Conservation (phyloP, 495 filamentous ascomycete genomes). For the Gamarada debralockiae region DNA sequence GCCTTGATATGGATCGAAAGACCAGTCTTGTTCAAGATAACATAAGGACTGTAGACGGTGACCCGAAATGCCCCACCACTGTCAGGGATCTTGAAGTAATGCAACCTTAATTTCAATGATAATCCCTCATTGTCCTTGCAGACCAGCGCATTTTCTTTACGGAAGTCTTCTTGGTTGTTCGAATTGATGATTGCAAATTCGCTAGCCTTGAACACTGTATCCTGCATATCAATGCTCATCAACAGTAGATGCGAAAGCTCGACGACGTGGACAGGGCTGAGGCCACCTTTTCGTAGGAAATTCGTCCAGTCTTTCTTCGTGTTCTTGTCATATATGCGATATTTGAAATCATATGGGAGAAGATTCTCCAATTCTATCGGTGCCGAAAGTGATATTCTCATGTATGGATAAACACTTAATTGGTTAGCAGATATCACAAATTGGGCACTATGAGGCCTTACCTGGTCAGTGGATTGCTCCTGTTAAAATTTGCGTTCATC, state of each 20-base stretch:
- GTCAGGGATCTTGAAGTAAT: slow-evolving; percentile 89
- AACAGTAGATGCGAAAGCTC: slow-evolving; percentile 90
- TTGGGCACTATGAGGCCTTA: not conserved
- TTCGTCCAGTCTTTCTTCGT: slow-evolving; percentile 99
- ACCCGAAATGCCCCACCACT: slow-evolving; percentile 96
- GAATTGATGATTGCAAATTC: slow-evolving; percentile 97
- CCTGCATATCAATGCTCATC: slow-evolving; percentile 92
- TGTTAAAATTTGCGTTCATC: slow-evolving; percentile 78
- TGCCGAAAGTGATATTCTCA: slow-evolving; percentile 85
- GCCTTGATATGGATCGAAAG: slow-evolving; percentile 83
- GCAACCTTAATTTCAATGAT: slow-evolving; percentile 74
- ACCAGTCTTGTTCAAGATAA: slow-evolving; percentile 93
- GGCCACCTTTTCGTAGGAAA: slow-evolving; percentile 90
- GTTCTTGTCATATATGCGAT: slow-evolving; percentile 96
- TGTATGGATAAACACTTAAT: slow-evolving; percentile 84
- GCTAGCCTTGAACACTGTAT: slow-evolving; percentile 89
- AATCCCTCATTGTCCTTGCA: slow-evolving; percentile 81
- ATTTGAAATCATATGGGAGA: slow-evolving; percentile 97
- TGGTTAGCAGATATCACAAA: slow-evolving; percentile 33
- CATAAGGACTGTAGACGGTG: slow-evolving; percentile 87
- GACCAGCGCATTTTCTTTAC: slow-evolving; percentile 71
- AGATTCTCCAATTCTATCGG: slow-evolving; percentile 94
- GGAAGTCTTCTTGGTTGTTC: slow-evolving; percentile 80
- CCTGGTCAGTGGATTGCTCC: slow-evolving; percentile 73
- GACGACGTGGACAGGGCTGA: slow-evolving; percentile 95